Percentiles rank a stretch among this genome's conserved stretches.
These are phyloP conservation scores for Pseudozyma tsukubaensis DNA, from an alignment of 1,284 basidiomycete genomes.

Conservation along the genomic window DNA sequence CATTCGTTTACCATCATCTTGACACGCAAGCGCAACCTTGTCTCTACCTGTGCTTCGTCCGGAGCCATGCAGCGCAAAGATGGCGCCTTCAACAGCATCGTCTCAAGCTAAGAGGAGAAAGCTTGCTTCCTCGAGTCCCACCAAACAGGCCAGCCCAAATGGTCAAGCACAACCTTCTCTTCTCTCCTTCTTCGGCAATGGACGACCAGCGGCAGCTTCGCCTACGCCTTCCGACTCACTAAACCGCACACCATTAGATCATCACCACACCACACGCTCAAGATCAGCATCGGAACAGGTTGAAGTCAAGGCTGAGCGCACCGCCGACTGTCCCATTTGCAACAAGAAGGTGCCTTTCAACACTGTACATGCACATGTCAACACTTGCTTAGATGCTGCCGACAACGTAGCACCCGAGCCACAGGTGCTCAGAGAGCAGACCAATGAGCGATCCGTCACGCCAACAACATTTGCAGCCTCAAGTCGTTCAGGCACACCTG, in stretches of 20 bases:
- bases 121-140: slow-evolving; percentile 32
- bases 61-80: slow-evolving; percentile 23
- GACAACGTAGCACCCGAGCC: slow-evolving; percentile 9
- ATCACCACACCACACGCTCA: not conserved
- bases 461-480: not conserved
- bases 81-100: slow-evolving; percentile 32
- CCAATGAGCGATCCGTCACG: slow-evolving; percentile 10
- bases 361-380: slow-evolving; percentile 50
- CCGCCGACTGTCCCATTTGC: slow-evolving; percentile 48
- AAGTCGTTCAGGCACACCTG: slow-evolving; percentile 10
- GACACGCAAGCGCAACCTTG: not conserved
- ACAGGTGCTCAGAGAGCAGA: slow-evolving; percentile 21
- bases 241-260: slow-evolving; percentile 6
- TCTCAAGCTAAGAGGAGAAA: slow-evolving; percentile 47
- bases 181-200: slow-evolving; percentile 41
- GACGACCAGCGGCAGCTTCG: slow-evolving; percentile 9
- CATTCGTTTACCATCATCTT: not conserved
- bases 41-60: not conserved
- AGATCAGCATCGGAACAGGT: not conserved
- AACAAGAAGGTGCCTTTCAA: slow-evolving; percentile 32
- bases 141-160: slow-evolving; percentile 24
- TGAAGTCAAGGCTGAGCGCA: slow-evolving; percentile 12
- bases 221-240: slow-evolving; percentile 3
- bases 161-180: slow-evolving; percentile 42
- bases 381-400: slow-evolving; percentile 46